Conservation (phyloP, 2,329 filamentous ascomycete genomes). For the Tolypocladium nubicola region DNA sequence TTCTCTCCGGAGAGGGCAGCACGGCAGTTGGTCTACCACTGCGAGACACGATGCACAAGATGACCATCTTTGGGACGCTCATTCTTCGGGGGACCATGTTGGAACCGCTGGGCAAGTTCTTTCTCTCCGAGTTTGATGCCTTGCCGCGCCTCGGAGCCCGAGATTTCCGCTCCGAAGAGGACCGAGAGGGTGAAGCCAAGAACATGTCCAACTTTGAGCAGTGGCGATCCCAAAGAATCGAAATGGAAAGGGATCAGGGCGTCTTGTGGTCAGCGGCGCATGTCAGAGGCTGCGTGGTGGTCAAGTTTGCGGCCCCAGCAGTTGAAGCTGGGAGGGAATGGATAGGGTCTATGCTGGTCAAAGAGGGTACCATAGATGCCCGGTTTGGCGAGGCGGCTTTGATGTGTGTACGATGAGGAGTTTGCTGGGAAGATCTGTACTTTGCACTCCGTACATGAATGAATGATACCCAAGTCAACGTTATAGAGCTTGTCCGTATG, state of each 20-base stretch:
- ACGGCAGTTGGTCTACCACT: slow-evolving; percentile 29
- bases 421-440: no score
- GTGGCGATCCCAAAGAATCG: slow-evolving; percentile 46
- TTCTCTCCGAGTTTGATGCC: slow-evolving; percentile 66
- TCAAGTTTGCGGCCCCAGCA: slow-evolving; percentile 79
- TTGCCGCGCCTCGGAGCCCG: slow-evolving; percentile 74
- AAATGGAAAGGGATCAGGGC: slow-evolving; percentile 45
- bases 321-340: slow-evolving; percentile 75
- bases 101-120: slow-evolving; percentile 56
- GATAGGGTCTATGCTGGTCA: slow-evolving; percentile 63
- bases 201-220: slow-evolving; percentile 30
- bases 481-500: no score
- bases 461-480: neutral
- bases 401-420: slow-evolving; percentile 48
- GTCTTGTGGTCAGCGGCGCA: slow-evolving; percentile 75
- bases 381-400: slow-evolving; percentile 74
- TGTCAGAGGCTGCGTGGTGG: slow-evolving; percentile 72
- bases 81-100: slow-evolving; percentile 69
- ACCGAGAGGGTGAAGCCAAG: slow-evolving; percentile 26
- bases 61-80: slow-evolving; percentile 74
- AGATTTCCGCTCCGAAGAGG: slow-evolving; percentile 56
- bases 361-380: slow-evolving; percentile 60
- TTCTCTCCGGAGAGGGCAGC: slow-evolving; percentile 50
- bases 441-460: neutral
- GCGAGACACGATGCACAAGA: slow-evolving; percentile 57